Evolutionary conservation across 2,329 filamentous ascomycete species (phyloP).

Genomic region (Calonectria montana): DNA sequence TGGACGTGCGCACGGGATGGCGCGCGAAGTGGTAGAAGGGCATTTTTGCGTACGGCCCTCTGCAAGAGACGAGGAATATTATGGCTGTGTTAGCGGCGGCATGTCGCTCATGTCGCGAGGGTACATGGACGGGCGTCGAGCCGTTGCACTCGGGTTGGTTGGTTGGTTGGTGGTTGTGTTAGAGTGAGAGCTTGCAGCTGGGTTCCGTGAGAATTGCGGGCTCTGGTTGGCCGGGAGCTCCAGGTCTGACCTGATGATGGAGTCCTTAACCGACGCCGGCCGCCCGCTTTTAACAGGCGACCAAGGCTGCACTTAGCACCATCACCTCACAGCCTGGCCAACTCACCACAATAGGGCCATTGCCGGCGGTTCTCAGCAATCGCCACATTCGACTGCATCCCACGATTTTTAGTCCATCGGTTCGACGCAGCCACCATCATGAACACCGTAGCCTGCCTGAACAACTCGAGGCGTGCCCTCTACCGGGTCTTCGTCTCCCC

Average conservation of each 20-base stretch:
- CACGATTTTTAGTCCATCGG: neutral
- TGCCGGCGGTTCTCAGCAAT: slow-evolving; percentile 18
- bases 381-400: neutral
- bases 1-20: slow-evolving; percentile 52
- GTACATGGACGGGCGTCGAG: slow-evolving; percentile 3
- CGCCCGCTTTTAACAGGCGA: slow-evolving; percentile 28
- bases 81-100: neutral
- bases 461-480: slow-evolving; percentile 59
- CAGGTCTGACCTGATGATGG: slow-evolving; percentile 33
- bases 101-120: slow-evolving; percentile 15
- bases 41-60: slow-evolving; percentile 22
- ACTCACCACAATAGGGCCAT: slow-evolving; percentile 20
- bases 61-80: neutral
- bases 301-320: slow-evolving; percentile 21
- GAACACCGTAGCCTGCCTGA: slow-evolving; percentile 52
- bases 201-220: slow-evolving; percentile 12
- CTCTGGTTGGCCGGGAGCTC: slow-evolving; percentile 31
- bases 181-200: slow-evolving; percentile 9
- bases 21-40: slow-evolving; percentile 50
- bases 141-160: slow-evolving; percentile 13
- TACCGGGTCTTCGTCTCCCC: slow-evolving; percentile 59
- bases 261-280: slow-evolving; percentile 39
- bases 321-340: slow-evolving; percentile 20
- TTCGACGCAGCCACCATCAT: slow-evolving; percentile 44
- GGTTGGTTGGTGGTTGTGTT: slow-evolving; percentile 23